These are phyloP conservation scores for Berberis thunbergii DNA, from an alignment of 164 flowering plant genomes.

Conservation along the genomic window DNA sequence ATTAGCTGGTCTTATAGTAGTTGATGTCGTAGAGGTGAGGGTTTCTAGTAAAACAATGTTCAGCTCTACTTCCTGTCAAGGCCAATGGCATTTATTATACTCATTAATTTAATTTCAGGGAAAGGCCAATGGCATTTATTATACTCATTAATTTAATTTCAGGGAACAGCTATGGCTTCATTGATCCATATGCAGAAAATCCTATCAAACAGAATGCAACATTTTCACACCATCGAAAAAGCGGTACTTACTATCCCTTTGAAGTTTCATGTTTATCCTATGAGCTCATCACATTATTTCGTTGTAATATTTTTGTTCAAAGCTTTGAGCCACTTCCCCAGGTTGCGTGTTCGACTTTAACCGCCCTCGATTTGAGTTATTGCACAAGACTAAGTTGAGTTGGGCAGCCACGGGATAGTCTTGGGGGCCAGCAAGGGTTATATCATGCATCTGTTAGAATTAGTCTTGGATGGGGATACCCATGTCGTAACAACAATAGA, in stretches of 20 bases:
- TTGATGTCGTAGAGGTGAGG: conserved; percentile 95
- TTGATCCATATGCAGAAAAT: conserved; percentile 94
- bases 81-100: neutral
- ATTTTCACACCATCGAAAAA: conserved; percentile 74
- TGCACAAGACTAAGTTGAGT: too few relatives aligned
- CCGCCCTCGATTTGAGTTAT: too few relatives aligned
- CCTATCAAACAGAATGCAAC: conserved; percentile 76
- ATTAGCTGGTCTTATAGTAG: conserved; percentile 78
- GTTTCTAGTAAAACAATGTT: conserved; percentile 1
- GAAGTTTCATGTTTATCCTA: neutral
- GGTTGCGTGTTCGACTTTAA: too few relatives aligned
- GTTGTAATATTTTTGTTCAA: neutral
- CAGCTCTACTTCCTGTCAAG: neutral
- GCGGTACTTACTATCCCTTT: conserved; percentile 43
- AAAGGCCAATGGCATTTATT: neutral
- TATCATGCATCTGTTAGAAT: too few relatives aligned
- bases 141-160: conserved; percentile 17
- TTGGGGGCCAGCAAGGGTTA: too few relatives aligned
- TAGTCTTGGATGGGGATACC: too few relatives aligned
- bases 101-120: conserved; percentile 4
- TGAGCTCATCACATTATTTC: neutral
- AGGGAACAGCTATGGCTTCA: conserved; percentile 99
- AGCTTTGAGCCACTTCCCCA: neutral
- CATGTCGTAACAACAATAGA: too few relatives aligned
- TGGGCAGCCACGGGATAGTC: too few relatives aligned